Evolutionary conservation across 2,329 filamentous ascomycete genomes (phyloP).

Genomic region (Arthrobotrys iridis): DNA sequence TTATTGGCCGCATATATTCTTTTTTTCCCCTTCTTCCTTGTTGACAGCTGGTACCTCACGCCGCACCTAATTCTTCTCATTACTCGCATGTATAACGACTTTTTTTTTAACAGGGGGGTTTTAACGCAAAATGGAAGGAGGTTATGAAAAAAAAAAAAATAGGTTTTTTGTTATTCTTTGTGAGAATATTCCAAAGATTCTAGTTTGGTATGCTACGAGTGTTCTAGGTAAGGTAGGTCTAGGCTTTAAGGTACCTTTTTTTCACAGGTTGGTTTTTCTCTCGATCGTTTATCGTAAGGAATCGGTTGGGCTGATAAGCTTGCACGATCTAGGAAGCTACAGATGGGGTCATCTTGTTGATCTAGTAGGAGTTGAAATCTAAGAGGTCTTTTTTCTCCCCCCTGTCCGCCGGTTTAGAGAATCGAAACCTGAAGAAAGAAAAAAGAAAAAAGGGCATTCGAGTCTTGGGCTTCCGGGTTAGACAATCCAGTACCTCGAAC

Average conservation of each 20-base stretch:
- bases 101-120: neutral
- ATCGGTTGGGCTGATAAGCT: neutral
- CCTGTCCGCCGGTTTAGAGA: neutral
- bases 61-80: neutral
- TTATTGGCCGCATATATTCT: constrained; percentile 34
- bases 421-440: neutral
- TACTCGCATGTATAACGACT: no score
- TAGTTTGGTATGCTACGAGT: neutral
- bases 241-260: neutral
- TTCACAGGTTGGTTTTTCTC: constrained; percentile 3
- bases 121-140: constrained; percentile 40
- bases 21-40: neutral
- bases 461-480: neutral
- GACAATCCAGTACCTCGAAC: neutral
- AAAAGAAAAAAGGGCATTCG: neutral
- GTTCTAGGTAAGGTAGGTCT: neutral
- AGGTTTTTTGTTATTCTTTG: neutral
- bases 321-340: constrained; percentile 5
- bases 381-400: neutral
- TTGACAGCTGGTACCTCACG: neutral
- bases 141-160: no score
- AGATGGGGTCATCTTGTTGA: neutral
- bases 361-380: neutral
- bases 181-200: constrained; percentile 4
- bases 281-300: neutral